phyloP scores from a whole-genome alignment of 129 eudicot species.

The Flaveria robusta region DNA sequence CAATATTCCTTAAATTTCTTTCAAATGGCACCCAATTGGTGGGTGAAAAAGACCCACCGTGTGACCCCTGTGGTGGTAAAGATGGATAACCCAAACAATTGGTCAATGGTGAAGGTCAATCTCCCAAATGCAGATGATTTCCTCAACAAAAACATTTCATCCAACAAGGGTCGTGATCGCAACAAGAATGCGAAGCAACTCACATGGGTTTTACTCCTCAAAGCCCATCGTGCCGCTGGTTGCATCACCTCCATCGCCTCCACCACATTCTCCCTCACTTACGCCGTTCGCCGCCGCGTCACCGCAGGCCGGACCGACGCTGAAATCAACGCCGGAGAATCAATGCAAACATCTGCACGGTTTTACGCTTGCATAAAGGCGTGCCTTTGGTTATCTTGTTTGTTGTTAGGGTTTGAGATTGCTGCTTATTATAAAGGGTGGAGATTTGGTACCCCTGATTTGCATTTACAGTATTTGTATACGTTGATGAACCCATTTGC shows the following conservation, averaged over 20 bases:
- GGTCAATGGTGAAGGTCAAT: constrained; percentile 73
- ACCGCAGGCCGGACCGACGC: constrained; percentile 17
- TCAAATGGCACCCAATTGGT: constrained; percentile 59
- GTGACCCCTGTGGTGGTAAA: constrained; percentile 80
- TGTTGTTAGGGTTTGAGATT: constrained; percentile 19
- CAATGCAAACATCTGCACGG: not conserved
- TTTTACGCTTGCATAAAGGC: constrained; percentile 24
- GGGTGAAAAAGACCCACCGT: constrained; percentile 59
- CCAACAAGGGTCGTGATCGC: constrained; percentile 19
- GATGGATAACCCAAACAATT: constrained; percentile 71
- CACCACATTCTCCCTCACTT: constrained; percentile 53
- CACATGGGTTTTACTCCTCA: constrained; percentile 78
- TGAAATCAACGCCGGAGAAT: not conserved
- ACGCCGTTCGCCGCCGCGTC: constrained; percentile 33
- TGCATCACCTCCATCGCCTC: constrained; percentile 68
- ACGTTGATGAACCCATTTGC: constrained; percentile 20
- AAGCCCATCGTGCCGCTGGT: constrained; percentile 83
- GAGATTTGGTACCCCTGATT: constrained; percentile 21
- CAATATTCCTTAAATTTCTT: not conserved
- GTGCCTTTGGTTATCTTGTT: constrained; percentile 21
- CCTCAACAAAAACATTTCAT: constrained; percentile 31
- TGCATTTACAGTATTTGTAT: constrained; percentile 32
- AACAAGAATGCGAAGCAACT: constrained; percentile 82
- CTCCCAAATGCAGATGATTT: constrained; percentile 39
- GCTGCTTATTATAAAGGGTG: constrained; percentile 34